Evolutionary conservation across 2,329 filamentous ascomycete species (phyloP).

Genomic region (Neonectria coccinea): DNA sequence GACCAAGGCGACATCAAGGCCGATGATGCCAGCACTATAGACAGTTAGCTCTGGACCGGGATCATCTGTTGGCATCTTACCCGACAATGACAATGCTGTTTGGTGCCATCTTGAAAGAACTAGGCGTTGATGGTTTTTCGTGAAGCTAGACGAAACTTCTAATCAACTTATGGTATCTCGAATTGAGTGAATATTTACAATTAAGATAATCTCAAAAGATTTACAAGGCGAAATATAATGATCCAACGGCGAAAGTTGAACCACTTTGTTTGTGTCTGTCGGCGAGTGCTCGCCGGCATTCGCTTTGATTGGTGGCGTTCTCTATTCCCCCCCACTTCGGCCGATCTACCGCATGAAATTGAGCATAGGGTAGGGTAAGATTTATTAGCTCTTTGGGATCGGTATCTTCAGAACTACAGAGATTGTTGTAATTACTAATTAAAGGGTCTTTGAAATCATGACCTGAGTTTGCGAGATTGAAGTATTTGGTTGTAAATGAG

Average conservation of each 20-base stretch:
- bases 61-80: background rate
- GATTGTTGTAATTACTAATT: background rate
- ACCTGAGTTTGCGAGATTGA: no score
- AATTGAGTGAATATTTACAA: background rate
- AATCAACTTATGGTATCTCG: background rate
- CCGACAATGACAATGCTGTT: conserved; percentile 19
- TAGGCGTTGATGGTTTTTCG: background rate
- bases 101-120: background rate
- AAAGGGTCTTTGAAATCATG: no score
- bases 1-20: conserved; percentile 53
- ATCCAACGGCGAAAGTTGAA: no score
- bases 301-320: no score
- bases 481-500: no score
- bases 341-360: background rate
- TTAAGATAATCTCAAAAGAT: background rate
- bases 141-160: background rate
- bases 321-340: background rate
- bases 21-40: conserved; percentile 53
- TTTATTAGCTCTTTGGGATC: background rate
- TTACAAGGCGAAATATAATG: background rate
- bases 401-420: background rate
- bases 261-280: no score
- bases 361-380: background rate
- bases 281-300: background rate
- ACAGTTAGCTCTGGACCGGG: background rate